Base-by-base conservation (phyloP, 768 basidiomycete genomes). In the Cyathus striatus region DNA sequence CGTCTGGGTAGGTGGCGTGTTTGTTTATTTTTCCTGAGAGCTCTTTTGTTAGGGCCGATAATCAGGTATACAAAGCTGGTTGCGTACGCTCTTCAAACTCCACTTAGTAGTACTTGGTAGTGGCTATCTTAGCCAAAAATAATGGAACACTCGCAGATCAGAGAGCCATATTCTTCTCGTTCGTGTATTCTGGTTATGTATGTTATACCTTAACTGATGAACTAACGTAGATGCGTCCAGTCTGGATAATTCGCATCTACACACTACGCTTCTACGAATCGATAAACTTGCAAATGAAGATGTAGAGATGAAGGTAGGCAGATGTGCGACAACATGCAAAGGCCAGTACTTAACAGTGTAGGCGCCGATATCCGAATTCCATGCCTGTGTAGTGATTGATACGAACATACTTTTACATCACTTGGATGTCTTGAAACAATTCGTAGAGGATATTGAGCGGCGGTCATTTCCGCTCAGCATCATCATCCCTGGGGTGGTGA, bases 401-500 rank as follows among this genome's bases (percentile, higher is more conserved):
- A 91, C 89, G 22, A 92, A 91, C 51, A 76, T 90, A 47, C 66
- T 92, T 21, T 61, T 88, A 51, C 78, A 81, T 54, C 70, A 80
- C 47, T 74, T 89, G 46, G 78, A 80, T 42, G 69, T 77, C 27
- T 60, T 90, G 46, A 70, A 76, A 46, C 70, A 73, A 36, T 86
- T 90, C 53, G 77, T 83, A 33, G 66, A 70, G 9, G 82, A 86
- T 55, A 66, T 80, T 25, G 80, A 82, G 53, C 63, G 57, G 20
- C 57, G 63, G 17, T 47, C 46, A 5, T 54, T 78, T n/a, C 73
- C 78, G n/a, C 64, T 84, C 33, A 46, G 77, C 40, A 62, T 90
- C 21, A 65, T 90, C 48, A 73, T 90, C 39, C 90, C 89, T 0
- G 83, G 80, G 7, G 78, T 74, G 5, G 89, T 91, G 14, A 73